phyloP scores from a whole-genome alignment of 257 asterid species.

The Solanum commersonii region DNA sequence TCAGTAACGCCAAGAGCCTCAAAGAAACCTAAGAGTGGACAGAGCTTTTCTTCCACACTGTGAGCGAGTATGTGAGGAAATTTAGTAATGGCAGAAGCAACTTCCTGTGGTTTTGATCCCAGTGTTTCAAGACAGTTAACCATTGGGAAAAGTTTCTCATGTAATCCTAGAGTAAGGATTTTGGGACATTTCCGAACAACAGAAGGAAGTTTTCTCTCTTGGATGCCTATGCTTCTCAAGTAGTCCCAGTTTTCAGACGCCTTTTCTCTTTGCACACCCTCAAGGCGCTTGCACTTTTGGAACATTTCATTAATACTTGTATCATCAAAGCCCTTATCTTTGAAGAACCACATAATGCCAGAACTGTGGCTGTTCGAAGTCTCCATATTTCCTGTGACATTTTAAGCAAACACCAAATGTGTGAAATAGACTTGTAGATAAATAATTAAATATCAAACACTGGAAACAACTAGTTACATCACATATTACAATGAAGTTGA shows the following conservation, averaged over 20 bases:
- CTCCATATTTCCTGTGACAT: conserved; percentile 56
- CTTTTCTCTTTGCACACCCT: conserved; percentile 43
- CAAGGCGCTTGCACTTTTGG: conserved; percentile 81
- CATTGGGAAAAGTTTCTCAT: conserved; percentile 75
- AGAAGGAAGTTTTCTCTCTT: conserved; percentile 76
- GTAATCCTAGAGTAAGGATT: conserved; percentile 68
- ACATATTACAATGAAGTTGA: neutral
- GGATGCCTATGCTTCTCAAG: conserved; percentile 83
- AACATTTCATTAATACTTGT: conserved; percentile 58
- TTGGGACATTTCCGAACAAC: conserved; percentile 77
- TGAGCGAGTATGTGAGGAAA: conserved; percentile 82
- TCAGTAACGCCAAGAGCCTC: conserved; percentile 85
- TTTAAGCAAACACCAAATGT: neutral
- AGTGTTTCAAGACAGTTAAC: conserved; percentile 67
- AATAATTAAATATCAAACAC: neutral
- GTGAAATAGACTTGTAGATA: neutral
- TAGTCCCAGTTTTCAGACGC: conserved; percentile 95
- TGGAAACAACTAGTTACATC: neutral
- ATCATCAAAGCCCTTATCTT: conserved; percentile 81
- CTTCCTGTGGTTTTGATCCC: conserved; percentile 70
- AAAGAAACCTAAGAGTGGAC: conserved; percentile 91
- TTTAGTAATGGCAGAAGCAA: conserved; percentile 72
- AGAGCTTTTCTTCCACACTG: conserved; percentile 86
- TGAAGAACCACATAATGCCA: conserved; percentile 95
- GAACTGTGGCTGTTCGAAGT: conserved; percentile 42